Evolutionary conservation across 768 basidiomycete species (phyloP), one percentile per base, ranked within the genome.

Genomic region (Obba rivulosa): DNA sequence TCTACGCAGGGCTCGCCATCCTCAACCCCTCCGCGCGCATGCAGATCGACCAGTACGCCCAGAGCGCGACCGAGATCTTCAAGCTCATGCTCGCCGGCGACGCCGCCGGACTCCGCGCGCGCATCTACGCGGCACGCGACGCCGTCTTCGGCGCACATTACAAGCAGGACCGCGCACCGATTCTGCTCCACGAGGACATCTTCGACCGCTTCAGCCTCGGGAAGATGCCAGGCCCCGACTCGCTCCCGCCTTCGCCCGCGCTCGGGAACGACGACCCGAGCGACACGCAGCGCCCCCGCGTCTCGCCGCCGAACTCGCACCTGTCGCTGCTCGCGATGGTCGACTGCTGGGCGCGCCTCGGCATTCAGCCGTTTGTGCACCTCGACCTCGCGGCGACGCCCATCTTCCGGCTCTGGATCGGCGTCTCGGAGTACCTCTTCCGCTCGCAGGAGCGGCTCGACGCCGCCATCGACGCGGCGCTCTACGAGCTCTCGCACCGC

Each of bases 1-100:
- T 99, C 61, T 99, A 99, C 64, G 95, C 95, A 13, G 95, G 96
- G 2, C 79, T 99, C n/a, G 95, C 95, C 1, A 91, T 98, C 63
- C 79, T 99, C 53, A 98, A 99, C 66, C 95, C 96, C 4, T 83
- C 78, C 10, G 96, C 96, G 0, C 79, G 79, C 36, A 65, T 75
- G 1, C 95, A 97, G 63, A 97, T 99, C 55, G 78, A 96, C 57
- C 92, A 95, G 56, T 99, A 85, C 62, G 85, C 95, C 3, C 78
- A 79, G 50, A 87, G 84, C 59, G 81, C 83, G 8, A 88, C 87
- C 2, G 92, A 92, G 49, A 75, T 98, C 23, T 98, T 92, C 77
- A 98, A 97, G 66, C 76, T 99, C 62, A 98, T 99, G 93, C 74
- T 98, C 40, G 71, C 68, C 9, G 71, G 70, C 3, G 74, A 78